Conservation (phyloP, 305 asterid species). For the Coffea humblotiana region DNA sequence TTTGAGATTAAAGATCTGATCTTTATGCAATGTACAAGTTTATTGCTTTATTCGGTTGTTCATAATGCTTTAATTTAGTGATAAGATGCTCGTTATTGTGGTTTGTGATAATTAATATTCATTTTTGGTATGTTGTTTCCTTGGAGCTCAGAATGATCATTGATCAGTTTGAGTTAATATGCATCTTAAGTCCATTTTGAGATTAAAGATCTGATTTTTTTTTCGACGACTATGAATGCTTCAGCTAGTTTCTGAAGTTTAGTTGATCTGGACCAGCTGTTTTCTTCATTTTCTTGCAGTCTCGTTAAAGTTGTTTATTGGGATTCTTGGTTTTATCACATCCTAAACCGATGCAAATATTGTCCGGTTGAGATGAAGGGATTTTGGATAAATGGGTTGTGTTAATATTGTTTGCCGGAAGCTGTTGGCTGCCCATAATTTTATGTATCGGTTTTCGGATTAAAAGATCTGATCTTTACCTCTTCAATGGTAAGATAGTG, state of each 20-base stretch:
- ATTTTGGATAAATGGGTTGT: slow-evolving; percentile 6
- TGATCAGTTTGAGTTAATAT: neutral
- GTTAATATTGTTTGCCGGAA: neutral
- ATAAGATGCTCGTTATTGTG: neutral
- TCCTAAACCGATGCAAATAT: neutral
- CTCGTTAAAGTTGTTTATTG: neutral
- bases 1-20: slow-evolving; percentile 16
- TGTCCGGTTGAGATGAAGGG: neutral
- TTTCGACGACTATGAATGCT: neutral
- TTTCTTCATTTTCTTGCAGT: neutral
- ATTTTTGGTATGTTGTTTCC: neutral
- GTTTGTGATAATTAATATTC: neutral
- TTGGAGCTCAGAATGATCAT: slow-evolving; percentile 11
- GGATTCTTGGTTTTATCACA: slow-evolving; percentile 6
- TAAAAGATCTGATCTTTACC: slow-evolving; percentile 11
- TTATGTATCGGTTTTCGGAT: neutral
- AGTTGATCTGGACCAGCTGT: neutral
- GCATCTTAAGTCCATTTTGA: neutral
- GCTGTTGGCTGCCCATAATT: neutral
- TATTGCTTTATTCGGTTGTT: slow-evolving; percentile 19
- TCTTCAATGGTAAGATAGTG: neutral
- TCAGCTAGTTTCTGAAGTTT: neutral
- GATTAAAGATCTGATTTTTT: slow-evolving; percentile 15
- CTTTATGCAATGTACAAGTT: neutral
- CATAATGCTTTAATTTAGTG: slow-evolving; percentile 14